Percentiles rank a stretch among this genome's conserved stretches.
These are phyloP conservation scores for Aspergillus nidulans DNA, from an alignment of 495 filamentous ascomycete species.

Conservation along the genomic window DNA sequence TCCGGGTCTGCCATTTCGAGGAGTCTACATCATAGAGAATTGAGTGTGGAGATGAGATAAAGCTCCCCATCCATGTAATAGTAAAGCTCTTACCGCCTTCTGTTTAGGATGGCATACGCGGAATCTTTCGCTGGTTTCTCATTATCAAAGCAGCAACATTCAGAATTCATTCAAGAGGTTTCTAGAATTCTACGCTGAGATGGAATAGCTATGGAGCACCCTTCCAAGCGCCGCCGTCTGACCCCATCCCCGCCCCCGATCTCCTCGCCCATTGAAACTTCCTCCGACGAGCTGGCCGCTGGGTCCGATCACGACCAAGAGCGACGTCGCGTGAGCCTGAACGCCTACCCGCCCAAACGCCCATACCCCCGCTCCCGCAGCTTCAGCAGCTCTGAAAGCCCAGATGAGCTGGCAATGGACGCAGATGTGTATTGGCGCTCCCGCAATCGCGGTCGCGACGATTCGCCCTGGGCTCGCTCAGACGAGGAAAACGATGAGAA, in stretches of 20 bases:
- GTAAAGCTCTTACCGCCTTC: slow-evolving; percentile 10
- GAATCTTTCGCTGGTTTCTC: neutral
- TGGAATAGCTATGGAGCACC: slow-evolving; percentile 32
- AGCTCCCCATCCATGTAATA: neutral
- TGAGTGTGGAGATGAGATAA: neutral
- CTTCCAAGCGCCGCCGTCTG: slow-evolving; percentile 54
- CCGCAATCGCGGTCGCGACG: slow-evolving; percentile 25
- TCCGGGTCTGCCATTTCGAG: slow-evolving; percentile 11
- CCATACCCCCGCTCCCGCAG: slow-evolving; percentile 28
- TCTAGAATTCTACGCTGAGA: no score
- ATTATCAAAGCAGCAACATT: neutral
- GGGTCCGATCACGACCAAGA: slow-evolving; percentile 42
- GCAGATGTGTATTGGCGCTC: slow-evolving; percentile 41
- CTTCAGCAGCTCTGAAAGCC: slow-evolving; percentile 37
- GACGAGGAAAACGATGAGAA: neutral
- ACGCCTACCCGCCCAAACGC: slow-evolving; percentile 34
- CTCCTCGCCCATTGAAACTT: slow-evolving; percentile 41
- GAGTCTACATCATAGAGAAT: no score
- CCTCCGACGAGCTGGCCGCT: slow-evolving; percentile 50
- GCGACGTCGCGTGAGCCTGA: slow-evolving; percentile 39
- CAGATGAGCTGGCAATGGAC: slow-evolving; percentile 43
- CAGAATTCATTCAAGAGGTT: neutral
- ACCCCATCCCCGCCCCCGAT: slow-evolving; percentile 25
- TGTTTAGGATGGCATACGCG: neutral
- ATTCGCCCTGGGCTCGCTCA: slow-evolving; percentile 18